Evolutionary conservation across 805 yeast genomes (phyloP).

Genomic region (Candida patagonica): DNA sequence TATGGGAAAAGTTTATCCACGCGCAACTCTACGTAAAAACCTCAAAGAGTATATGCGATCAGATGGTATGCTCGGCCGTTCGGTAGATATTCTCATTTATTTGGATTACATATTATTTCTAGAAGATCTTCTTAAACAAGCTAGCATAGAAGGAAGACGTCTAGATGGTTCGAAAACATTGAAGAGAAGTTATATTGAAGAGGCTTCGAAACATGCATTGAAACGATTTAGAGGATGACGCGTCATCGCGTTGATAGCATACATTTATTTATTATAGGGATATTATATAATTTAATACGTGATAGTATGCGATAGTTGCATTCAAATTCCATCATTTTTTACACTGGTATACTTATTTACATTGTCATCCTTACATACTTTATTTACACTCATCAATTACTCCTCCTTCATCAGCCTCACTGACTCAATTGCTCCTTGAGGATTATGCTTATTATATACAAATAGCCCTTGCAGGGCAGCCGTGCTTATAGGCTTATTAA

Average conservation of each 20-base stretch:
- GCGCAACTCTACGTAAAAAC: conserved; percentile 10
- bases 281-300: no score
- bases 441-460: conserved; percentile 81
- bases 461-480: conserved; percentile 95
- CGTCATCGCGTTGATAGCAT: no score
- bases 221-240: conserved; percentile 14
- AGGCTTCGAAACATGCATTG: conserved; percentile 8
- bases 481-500: conserved; percentile 62
- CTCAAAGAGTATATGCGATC: conserved; percentile 5
- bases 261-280: no score
- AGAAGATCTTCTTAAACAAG: conserved; percentile 9
- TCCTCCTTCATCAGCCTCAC: conserved; percentile 24
- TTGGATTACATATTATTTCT: conserved; percentile 18
- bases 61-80: conserved; percentile 4
- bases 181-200: conserved; percentile 5
- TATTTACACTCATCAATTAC: no score
- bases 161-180: conserved; percentile 7
- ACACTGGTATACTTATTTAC: not conserved
- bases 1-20: conserved; percentile 18
- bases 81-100: conserved; percentile 16
- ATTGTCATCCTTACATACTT: not conserved
- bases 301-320: no score
- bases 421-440: conserved; percentile 64
- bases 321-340: not conserved
- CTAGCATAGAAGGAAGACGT: conserved; percentile 6